These are phyloP conservation scores for Rhynchosporium graminicola DNA, from an alignment of 2,329 filamentous ascomycete genomes.

Conservation along the genomic window DNA sequence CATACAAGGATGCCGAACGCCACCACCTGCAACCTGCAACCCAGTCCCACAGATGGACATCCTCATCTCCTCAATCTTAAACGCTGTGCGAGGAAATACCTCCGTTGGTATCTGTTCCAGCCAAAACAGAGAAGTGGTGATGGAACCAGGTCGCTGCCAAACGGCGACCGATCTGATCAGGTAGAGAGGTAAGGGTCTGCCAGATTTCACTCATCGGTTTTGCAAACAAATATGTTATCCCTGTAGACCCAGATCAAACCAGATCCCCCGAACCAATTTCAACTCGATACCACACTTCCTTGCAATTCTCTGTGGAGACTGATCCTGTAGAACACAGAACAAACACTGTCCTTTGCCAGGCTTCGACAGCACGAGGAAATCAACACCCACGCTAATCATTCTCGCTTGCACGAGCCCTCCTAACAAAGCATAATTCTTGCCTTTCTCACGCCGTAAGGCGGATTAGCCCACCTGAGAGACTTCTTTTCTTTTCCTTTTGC, in stretches of 20 bases:
- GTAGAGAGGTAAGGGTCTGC: no score
- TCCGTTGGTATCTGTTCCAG: not conserved
- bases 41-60: not conserved
- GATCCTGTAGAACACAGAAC: no score
- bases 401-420: not conserved
- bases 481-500: conserved; percentile 6
- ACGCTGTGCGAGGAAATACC: not conserved
- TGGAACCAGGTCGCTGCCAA: not conserved
- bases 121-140: not conserved
- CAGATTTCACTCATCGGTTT: no score
- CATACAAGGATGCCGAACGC: conserved; percentile 2
- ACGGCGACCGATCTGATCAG: not conserved
- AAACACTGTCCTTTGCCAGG: no score
- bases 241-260: no score
- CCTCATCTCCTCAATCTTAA: not conserved
- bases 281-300: no score
- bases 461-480: not conserved
- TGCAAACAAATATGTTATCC: no score
- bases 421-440: no score
- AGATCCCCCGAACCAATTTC: no score
- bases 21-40: not conserved
- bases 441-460: not conserved
- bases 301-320: no score
- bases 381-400: not conserved
- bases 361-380: no score